phyloP scores from a whole-genome alignment of 78 protist genomes.

The Dictyostelium intermedium region DNA sequence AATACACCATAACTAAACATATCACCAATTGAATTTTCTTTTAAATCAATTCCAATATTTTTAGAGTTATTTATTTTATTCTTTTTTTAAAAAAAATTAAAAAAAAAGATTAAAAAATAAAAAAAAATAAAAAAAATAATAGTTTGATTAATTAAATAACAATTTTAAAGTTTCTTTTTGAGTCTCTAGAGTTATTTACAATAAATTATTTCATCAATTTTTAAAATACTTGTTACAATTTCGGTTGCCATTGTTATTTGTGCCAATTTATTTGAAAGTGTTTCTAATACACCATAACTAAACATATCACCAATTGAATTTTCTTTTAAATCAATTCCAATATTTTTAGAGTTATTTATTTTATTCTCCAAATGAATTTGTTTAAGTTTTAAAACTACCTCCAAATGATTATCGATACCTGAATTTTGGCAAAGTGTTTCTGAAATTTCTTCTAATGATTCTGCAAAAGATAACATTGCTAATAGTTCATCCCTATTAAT shows the following conservation, averaged over 20 bases:
- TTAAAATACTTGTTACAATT: constrained; percentile 25
- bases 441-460: constrained; percentile 35
- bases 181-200: neutral
- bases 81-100: too few species aligned
- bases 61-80: neutral
- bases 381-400: neutral
- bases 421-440: constrained; percentile 39
- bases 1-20: constrained; percentile 40
- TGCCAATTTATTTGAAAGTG: constrained; percentile 28
- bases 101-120: too few species aligned
- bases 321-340: constrained; percentile 21
- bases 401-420: constrained; percentile 33
- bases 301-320: constrained; percentile 27
- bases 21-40: neutral
- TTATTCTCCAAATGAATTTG: neutral
- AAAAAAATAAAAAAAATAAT: too few species aligned
- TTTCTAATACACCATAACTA: constrained; percentile 36
- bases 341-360: neutral
- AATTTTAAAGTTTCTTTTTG: too few species aligned
- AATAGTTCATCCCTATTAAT: neutral
- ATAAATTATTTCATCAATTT: constrained; percentile 19
- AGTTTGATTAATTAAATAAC: too few species aligned
- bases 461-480: constrained; percentile 37
- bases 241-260: constrained; percentile 69
- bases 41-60: constrained; percentile 19